phyloP scores from a whole-genome alignment of 2,329 filamentous ascomycete genomes.

The Botrytis fragariae region DNA sequence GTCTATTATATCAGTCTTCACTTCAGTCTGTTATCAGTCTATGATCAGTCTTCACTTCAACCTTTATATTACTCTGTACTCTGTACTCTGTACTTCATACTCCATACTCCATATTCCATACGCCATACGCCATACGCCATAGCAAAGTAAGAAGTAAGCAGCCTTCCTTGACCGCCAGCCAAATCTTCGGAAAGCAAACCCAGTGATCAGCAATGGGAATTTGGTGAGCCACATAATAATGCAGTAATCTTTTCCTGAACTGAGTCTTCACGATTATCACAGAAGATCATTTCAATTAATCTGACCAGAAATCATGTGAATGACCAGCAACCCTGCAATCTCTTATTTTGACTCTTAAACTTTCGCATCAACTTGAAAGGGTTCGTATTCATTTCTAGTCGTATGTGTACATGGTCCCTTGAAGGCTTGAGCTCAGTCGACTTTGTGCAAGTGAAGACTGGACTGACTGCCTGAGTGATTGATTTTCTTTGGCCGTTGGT shows the following conservation, averaged over 20 bases:
- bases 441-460: not conserved
- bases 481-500: not conserved
- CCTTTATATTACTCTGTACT: not conserved
- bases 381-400: not conserved
- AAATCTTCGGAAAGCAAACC: not conserved
- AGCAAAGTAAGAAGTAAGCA: not conserved
- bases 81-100: not conserved
- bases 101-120: too few species aligned
- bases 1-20: not conserved
- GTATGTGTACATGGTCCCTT: not conserved
- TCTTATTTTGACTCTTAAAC: not conserved
- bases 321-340: not conserved
- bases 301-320: not conserved
- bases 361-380: not conserved
- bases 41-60: not conserved
- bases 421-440: not conserved
- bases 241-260: too few species aligned
- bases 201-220: not conserved
- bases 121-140: too few species aligned
- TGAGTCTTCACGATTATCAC: not conserved
- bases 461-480: too few species aligned
- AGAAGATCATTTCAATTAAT: not conserved
- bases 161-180: not conserved
- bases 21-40: not conserved
- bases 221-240: not conserved